These are phyloP conservation scores for Wickerhamiella sorbophila DNA, from an alignment of 805 yeast species.

Conservation along the genomic window DNA sequence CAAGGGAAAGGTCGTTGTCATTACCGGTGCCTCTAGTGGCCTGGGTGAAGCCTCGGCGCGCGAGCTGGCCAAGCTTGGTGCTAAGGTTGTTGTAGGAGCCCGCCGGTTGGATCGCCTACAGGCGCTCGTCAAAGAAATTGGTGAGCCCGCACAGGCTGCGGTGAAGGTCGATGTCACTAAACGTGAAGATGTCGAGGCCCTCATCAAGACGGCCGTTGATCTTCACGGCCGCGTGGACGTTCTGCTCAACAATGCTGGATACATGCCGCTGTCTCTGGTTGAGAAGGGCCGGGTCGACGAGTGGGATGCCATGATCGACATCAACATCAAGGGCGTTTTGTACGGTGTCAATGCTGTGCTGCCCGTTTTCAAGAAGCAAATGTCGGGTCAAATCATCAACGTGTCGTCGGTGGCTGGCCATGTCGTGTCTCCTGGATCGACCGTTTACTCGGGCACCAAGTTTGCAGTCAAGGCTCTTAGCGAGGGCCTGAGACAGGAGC, in stretches of 20 bases:
- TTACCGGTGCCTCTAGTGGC: constrained; percentile 98
- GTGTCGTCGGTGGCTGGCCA: constrained; percentile 54
- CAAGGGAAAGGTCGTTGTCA: constrained; percentile 50
- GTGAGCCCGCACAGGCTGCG: constrained; percentile 30
- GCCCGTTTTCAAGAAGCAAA: constrained; percentile 51
- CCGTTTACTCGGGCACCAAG: constrained; percentile 53
- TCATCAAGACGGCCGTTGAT: constrained; percentile 34
- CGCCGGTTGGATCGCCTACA: constrained; percentile 51
- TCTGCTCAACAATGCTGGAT: constrained; percentile 44
- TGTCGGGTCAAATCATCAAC: constrained; percentile 44
- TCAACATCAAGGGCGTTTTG: constrained; percentile 73
- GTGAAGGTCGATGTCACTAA: constrained; percentile 41
- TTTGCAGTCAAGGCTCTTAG: constrained; percentile 44
- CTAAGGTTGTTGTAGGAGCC: constrained; percentile 57
- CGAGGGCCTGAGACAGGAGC: constrained; percentile 50
- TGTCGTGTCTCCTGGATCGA: constrained; percentile 51
- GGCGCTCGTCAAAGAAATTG: constrained; percentile 33
- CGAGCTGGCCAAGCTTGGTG: constrained; percentile 60
- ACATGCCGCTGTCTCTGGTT: constrained; percentile 55
- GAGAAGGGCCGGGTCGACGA: constrained; percentile 51
- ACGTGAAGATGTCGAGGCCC: constrained; percentile 35
- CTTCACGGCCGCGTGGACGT: constrained; percentile 43
- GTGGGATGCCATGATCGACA: constrained; percentile 50
- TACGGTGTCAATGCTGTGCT: constrained; percentile 64
- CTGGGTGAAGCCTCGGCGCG: constrained; percentile 82